These are phyloP conservation scores for Exobasidium cylindrosporum DNA, from an alignment of 1,284 basidiomycete genomes.

Conservation along the genomic window DNA sequence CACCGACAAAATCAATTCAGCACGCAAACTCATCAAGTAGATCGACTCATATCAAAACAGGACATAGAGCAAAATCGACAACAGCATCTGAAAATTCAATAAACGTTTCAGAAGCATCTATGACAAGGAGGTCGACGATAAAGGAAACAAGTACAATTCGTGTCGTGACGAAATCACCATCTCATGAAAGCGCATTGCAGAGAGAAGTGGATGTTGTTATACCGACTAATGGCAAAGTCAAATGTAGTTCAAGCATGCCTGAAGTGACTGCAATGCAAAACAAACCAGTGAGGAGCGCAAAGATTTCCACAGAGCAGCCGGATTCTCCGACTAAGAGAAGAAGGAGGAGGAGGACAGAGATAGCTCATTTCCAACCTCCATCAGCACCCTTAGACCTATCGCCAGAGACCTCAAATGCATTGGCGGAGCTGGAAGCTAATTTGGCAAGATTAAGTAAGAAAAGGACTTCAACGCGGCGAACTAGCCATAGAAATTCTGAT, in stretches of 20 bases:
- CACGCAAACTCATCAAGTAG: neutral
- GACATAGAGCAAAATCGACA: neutral
- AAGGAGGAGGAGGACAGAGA: neutral
- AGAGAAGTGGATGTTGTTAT: neutral
- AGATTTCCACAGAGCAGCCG: neutral
- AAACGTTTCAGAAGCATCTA: neutral
- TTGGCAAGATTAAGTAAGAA: conserved; percentile 23
- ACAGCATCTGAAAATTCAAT: neutral
- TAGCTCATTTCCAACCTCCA: neutral
- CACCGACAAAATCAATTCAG: neutral
- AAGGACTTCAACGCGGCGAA: no score
- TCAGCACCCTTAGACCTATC: conserved; percentile 16
- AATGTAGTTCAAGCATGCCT: neutral
- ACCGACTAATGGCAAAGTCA: neutral
- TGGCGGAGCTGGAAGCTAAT: conserved; percentile 32
- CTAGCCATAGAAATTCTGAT: neutral
- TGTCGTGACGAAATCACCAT: neutral
- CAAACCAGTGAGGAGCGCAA: neutral
- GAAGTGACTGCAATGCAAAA: neutral
- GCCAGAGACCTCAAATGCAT: conserved; percentile 27
- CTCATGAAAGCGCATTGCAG: no score
- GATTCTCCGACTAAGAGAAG: no score
- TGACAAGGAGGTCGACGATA: neutral
- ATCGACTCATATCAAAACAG: neutral
- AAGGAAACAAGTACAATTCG: neutral